phyloP scores from a whole-genome alignment of 2,329 filamentous ascomycete species.

The Aspergillus pseudotamarii region DNA sequence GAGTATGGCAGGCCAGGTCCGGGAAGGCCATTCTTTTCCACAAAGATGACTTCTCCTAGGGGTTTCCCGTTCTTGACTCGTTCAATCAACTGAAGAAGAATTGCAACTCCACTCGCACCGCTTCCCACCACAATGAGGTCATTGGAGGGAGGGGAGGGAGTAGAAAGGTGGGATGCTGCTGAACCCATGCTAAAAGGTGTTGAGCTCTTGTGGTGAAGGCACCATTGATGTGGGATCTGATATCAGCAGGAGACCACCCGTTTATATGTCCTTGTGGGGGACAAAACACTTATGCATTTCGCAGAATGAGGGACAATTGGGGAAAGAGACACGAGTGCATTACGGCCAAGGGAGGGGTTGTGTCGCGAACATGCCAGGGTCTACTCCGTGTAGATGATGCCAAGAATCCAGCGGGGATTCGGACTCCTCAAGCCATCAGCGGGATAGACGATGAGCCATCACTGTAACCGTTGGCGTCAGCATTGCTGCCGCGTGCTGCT shows the following conservation, averaged over 20 bases:
- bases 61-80: constrained; percentile 4
- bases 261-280: background rate
- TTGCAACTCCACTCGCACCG: constrained; percentile 15
- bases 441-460: background rate
- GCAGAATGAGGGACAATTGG: background rate
- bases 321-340: background rate
- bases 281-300: background rate
- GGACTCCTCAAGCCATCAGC: background rate
- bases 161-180: background rate
- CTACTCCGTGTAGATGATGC: background rate
- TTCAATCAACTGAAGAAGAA: constrained; percentile 13
- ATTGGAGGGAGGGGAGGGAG: background rate
- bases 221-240: background rate
- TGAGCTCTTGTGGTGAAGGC: background rate
- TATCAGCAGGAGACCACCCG: background rate
- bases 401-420: background rate
- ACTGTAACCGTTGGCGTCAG: background rate
- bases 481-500: background rate
- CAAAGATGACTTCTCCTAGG: background rate
- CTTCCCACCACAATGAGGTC: constrained; percentile 11
- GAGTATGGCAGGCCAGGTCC: constrained; percentile 14
- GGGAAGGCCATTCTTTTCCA: constrained; percentile 3
- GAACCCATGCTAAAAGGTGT: background rate
- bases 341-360: background rate
- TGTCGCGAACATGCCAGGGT: background rate